Base-by-base conservation (phyloP, 75 land plant genomes). In the Cryptomeria japonica region DNA sequence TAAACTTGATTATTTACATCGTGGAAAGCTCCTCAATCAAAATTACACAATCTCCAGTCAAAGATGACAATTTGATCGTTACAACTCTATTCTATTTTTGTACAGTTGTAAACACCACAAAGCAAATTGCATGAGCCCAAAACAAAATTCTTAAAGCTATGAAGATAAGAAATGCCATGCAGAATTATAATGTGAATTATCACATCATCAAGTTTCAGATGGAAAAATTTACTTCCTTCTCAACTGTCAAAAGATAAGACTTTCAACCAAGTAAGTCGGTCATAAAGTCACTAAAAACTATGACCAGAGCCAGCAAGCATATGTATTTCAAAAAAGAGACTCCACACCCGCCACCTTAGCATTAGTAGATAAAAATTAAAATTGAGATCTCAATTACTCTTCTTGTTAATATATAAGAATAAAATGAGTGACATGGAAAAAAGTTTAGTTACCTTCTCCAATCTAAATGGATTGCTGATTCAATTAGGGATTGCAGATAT, bases 391-490 rank as follows among this genome's bases (percentile, higher is more conserved):
- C 42, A 25, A 80, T 80, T 28, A 44, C 31, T 10, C 25, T 58
- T 72, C 14, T n/a, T 75, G 38, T 32, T 75, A 31, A 16, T 13
- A 34, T 25, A 34, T 75, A 49, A 44, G 34, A 82, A 82, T 82
- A 46, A 10, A 44, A 44, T 44, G 13, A 82, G 34, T 46, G 84
- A 46, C 47, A 82, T n/a, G 3, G 16, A 28, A 44, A 44, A 8
- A 82, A 46, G 15, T 44, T 46, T 46, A 76, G 4, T 12, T 92
- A 96, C 97, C 94, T 95, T 44, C 22, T 90, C 93, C 93, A 92
- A 28, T 96, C 94, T 79, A 82, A 93, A 70, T 90, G 75, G 34
- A 96, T 88, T 88, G 93, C 90, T 78, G 92, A 89, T 93, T 95
- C 91, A 80, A 97, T 94, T 87, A 97, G 85, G 41, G 92, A 8